phyloP scores from a whole-genome alignment of 2,329 filamentous ascomycete genomes.

The Claviceps maximensis region DNA sequence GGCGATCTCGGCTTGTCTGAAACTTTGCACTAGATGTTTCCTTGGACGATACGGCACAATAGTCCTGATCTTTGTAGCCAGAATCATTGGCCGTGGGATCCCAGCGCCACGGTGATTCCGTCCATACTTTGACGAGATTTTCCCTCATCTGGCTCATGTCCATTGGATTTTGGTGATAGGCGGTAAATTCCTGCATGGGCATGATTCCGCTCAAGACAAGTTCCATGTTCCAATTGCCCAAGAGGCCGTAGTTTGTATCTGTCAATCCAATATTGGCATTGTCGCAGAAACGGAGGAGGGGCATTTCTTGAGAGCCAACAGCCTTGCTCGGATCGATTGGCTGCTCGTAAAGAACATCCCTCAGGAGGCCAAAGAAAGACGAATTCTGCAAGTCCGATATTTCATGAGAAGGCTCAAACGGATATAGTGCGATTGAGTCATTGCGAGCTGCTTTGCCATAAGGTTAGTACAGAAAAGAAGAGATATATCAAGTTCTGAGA shows the following conservation, averaged over 20 bases:
- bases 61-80: constrained; percentile 29
- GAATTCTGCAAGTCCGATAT: constrained; percentile 20
- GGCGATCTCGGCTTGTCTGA: constrained; percentile 22
- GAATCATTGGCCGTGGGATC: constrained; percentile 30
- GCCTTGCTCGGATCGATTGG: constrained; percentile 22
- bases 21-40: constrained; percentile 26
- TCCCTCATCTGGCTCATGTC: constrained; percentile 34
- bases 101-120: constrained; percentile 38
- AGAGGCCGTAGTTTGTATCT: constrained; percentile 36
- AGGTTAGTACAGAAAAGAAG: not conserved
- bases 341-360: constrained; percentile 37
- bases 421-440: not conserved
- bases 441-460: constrained; percentile 2
- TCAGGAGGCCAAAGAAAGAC: constrained; percentile 37
- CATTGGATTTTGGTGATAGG: constrained; percentile 23
- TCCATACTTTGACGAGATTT: constrained; percentile 34
- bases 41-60: constrained; percentile 28
- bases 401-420: not conserved
- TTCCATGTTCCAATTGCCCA: constrained; percentile 36
- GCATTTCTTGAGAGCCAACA: constrained; percentile 27
- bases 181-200: constrained; percentile 11
- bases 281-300: constrained; percentile 36
- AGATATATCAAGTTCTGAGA: not conserved
- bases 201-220: constrained; percentile 14
- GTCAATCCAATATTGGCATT: constrained; percentile 36